Evolutionary conservation across 2,329 filamentous ascomycete species (phyloP).

Genomic region (Monosporascus sp.): DNA sequence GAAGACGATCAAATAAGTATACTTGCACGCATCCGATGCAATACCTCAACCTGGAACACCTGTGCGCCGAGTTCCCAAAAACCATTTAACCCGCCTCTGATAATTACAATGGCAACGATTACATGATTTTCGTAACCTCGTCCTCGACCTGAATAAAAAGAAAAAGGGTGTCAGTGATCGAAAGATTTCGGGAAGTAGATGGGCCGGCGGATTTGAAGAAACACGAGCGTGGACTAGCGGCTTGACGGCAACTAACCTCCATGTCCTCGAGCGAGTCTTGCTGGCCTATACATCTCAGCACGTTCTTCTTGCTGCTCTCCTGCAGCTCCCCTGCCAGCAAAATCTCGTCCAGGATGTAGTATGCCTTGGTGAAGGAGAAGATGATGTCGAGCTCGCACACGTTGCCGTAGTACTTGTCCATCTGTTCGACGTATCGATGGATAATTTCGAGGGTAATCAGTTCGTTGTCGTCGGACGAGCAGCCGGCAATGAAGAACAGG

Average conservation of each 20-base stretch:
- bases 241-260: slow-evolving; percentile 68
- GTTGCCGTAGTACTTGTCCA: slow-evolving; percentile 99
- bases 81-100: slow-evolving; percentile 10
- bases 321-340: slow-evolving; percentile 94
- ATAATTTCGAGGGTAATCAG: slow-evolving; percentile 97
- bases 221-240: not conserved
- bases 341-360: slow-evolving; percentile 97
- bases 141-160: slow-evolving; percentile 67
- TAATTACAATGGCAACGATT: slow-evolving; percentile 33
- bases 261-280: slow-evolving; percentile 98
- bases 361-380: slow-evolving; percentile 99
- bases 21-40: slow-evolving; percentile 17
- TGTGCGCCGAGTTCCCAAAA: slow-evolving; percentile 11
- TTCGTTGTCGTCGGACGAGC: slow-evolving; percentile 95
- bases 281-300: slow-evolving; percentile 89
- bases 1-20: slow-evolving; percentile 23
- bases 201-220: not conserved
- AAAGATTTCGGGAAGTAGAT: slow-evolving; percentile 17
- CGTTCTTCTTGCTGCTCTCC: slow-evolving; percentile 99
- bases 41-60: slow-evolving; percentile 15
- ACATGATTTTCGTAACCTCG: slow-evolving; percentile 88
- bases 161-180: slow-evolving; percentile 47
- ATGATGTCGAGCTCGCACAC: slow-evolving; percentile 99
- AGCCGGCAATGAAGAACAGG: slow-evolving; percentile 98
- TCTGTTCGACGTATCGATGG: slow-evolving; percentile 98